Percentiles rank a stretch among this genome's conserved stretches.
Evolutionary conservation across 192 early-diverging fungal species (phyloP).

Genomic region (Coemansia sp.): DNA sequence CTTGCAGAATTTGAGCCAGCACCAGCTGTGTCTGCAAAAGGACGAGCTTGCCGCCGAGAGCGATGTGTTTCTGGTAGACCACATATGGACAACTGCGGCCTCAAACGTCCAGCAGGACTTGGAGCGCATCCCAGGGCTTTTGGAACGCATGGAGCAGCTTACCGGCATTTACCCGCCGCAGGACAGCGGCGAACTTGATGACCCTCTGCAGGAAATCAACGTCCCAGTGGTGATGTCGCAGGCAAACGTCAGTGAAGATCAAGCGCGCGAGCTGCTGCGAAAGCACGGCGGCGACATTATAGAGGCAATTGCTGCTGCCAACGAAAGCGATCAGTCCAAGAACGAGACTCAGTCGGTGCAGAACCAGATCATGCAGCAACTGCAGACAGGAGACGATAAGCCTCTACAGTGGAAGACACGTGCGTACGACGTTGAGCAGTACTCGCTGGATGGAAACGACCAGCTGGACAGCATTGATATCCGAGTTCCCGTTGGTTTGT

Average conservation of each 20-base stretch:
- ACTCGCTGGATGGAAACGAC: slow-evolving; percentile 22
- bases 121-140: slow-evolving; percentile 52
- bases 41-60: slow-evolving; percentile 39
- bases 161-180: slow-evolving; percentile 59
- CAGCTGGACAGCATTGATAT: slow-evolving; percentile 42
- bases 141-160: slow-evolving; percentile 63
- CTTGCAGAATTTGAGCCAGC: slow-evolving; percentile 10
- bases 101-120: slow-evolving; percentile 57
- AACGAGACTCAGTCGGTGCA: slow-evolving; percentile 16
- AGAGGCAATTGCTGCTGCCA: slow-evolving; percentile 57
- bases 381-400: slow-evolving; percentile 11
- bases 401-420: slow-evolving; percentile 34
- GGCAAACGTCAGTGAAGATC: slow-evolving; percentile 55
- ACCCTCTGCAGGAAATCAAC: slow-evolving; percentile 30
- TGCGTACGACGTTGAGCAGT: slow-evolving; percentile 35
- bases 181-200: slow-evolving; percentile 29
- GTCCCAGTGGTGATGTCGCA: slow-evolving; percentile 60
- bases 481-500: slow-evolving; percentile 19
- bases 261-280: slow-evolving; percentile 58
- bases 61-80: slow-evolving; percentile 68
- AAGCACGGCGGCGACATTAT: slow-evolving; percentile 58
- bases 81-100: slow-evolving; percentile 69
- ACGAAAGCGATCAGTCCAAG: slow-evolving; percentile 1
- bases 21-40: slow-evolving; percentile 21
- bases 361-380: slow-evolving; percentile 36